Base-by-base conservation (phyloP, 768 basidiomycete genomes). In the Naganishia onofrii region DNA sequence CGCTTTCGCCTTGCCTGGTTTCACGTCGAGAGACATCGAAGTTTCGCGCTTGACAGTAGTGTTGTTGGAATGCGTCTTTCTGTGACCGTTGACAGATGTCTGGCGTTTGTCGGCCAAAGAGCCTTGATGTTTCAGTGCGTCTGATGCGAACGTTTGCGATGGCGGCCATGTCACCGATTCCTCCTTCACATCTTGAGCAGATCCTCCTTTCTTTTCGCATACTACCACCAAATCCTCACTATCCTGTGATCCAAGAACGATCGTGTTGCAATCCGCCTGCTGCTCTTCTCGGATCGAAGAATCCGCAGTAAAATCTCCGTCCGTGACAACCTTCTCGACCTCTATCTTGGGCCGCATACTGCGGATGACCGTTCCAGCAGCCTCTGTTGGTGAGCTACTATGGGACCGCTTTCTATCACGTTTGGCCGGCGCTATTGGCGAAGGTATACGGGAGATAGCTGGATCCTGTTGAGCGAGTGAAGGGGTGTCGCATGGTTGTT, bases 111-210 rank as follows among this genome's bases (percentile, higher is more conserved):
- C 12, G 2, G 42, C 15, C 28, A 10, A 46, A 26, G 60, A 46
- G 36, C 38, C 60, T 63, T 63, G 60, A 29, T 12, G 42, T 52
- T 36, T 69, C 42, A 69, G 21, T 23, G 44, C 55, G 13, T 69
- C 68, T 2, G 29, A 29, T n/a, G 68, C 38, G 44, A 58, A 44
- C 21, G 58, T 69, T 15, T 69, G 51, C 2, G 44, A 44, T 1
- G 68, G 68, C 15, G 68, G 68, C 68, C 68, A 69, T 10, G 51
- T 21, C 19, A 63, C 56, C 26, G 56, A 12, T 26, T n/a, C 15
- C 38, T 44, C 60, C n/a, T 42, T 23, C 12, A 7, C 38, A 26
- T 21, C 48, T 63, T 29, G 2, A 38, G 21, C 15, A n/a, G n/a
- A 4, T 44, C 60, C n/a, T 23, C 28, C 38, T 29, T 42, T 42